These are phyloP conservation scores for Bassia scoparia DNA, from an alignment of 148 eudicot species.

Conservation along the genomic window DNA sequence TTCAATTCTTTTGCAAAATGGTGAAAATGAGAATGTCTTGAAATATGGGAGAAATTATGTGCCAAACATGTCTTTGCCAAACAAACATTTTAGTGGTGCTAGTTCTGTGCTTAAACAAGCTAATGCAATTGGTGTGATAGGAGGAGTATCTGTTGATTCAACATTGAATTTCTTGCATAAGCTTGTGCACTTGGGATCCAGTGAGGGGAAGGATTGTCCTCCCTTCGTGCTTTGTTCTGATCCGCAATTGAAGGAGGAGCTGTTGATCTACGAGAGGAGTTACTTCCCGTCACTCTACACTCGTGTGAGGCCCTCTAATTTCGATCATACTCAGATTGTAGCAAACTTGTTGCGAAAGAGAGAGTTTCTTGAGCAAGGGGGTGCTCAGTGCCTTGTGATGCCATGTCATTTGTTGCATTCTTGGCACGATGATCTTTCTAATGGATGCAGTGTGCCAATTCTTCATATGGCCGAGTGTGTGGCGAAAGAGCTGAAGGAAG, in stretches of 20 bases:
- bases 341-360: slow-evolving; percentile 48
- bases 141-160: slow-evolving; percentile 47
- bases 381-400: slow-evolving; percentile 71
- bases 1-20: slow-evolving; percentile 30
- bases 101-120: slow-evolving; percentile 34
- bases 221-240: slow-evolving; percentile 70
- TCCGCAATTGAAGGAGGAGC: slow-evolving; percentile 41
- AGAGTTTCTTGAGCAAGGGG: slow-evolving; percentile 60
- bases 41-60: slow-evolving; percentile 30
- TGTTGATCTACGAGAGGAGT: slow-evolving; percentile 35
- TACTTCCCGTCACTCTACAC: slow-evolving; percentile 29
- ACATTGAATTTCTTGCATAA: slow-evolving; percentile 52
- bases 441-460: slow-evolving; percentile 55
- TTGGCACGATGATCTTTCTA: slow-evolving; percentile 58
- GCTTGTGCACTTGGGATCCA: slow-evolving; percentile 38
- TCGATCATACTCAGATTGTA: slow-evolving; percentile 34
- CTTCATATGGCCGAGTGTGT: slow-evolving; percentile 83
- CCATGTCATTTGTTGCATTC: slow-evolving; percentile 69
- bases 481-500: slow-evolving; percentile 73
- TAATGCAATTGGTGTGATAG: slow-evolving; percentile 60
- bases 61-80: slow-evolving; percentile 23
- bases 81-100: slow-evolving; percentile 22
- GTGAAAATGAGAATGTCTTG: slow-evolving; percentile 26
- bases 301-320: slow-evolving; percentile 14
- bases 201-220: slow-evolving; percentile 35